Evolutionary conservation across 768 basidiomycete genomes (phyloP), one percentile per base, ranked within the genome.

Genomic region (Naganishia randhawae): DNA sequence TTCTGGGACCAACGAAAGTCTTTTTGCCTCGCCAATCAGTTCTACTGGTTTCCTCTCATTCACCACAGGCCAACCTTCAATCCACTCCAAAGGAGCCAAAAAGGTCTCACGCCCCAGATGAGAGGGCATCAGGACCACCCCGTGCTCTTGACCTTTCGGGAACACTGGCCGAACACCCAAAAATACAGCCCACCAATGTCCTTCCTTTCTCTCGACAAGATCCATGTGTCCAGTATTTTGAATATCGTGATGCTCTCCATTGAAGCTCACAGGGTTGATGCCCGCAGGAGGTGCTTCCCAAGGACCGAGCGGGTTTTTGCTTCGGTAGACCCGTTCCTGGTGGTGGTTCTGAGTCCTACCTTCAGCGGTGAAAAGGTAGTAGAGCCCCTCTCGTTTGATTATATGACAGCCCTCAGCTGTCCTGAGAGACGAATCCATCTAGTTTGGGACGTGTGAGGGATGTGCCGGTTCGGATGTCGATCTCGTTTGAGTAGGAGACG

Each of bases 171-270:
- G n/a, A 54, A 75, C 73, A n/a, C 70, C 75, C 16, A 79, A 71
- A 31, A 73, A 72, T 37, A 74, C 72, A 9, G 70, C 67, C 68
- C 73, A 79, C 80, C 80, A 81, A 41, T 76, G 74, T 0, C 80
- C 81, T 10, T 70, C 65, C 0, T 51, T 69, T 57, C 81, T 80
- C 62, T 80, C 76, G 57, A 82, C 76, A 7, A 82, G 50, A 69
- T 82, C 82, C 29, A 80, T 76, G 68, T 82, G 82, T 3, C 82
- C 82, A 11, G 82, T 80, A 4, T 81, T 80, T 69, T 80, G 80
- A 51, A 82, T 79, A 77, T 72, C 25, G 75, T 78, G 50, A 76
- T 80, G 65, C 66, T 69, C 31, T 39, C 37, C 68, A 45, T 74
- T 74, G 66, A 31, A 70, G 17, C 73, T 32, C 19, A 74, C 33